phyloP scores from a whole-genome alignment of 164 flowering plant species.

The Cinnamomum chago region DNA sequence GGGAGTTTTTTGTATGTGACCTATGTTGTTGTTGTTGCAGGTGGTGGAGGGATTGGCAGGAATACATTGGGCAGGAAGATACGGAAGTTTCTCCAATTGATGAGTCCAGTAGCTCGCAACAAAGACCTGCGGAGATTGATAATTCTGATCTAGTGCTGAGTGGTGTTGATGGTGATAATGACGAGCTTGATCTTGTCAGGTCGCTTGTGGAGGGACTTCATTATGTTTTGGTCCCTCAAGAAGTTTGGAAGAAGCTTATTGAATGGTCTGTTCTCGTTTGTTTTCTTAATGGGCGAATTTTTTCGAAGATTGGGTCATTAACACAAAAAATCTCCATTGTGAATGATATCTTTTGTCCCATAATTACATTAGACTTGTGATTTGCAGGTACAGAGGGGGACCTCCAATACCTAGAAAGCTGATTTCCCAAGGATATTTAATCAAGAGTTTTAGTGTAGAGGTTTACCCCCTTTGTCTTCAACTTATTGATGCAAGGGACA shows the following conservation, averaged over 20 bases:
- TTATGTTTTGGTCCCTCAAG: constrained; percentile 63
- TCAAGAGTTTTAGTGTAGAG: constrained; percentile 55
- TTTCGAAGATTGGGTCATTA: no score
- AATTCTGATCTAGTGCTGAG: constrained; percentile 42
- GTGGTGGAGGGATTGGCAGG: constrained; percentile 81
- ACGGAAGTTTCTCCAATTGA: constrained; percentile 21
- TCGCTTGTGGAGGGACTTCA: constrained; percentile 53
- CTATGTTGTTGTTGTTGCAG: constrained; percentile 28
- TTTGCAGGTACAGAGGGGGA: constrained; percentile 86
- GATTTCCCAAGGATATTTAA: constrained; percentile 46
- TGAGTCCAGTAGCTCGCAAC: constrained; percentile 16
- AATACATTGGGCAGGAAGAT: constrained; percentile 39
- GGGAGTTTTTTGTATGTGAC: background rate
- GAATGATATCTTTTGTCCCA: background rate
- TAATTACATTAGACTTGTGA: background rate
- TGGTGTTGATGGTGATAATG: constrained; percentile 19
- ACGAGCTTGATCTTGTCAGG: constrained; percentile 38
- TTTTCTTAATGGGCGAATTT: background rate
- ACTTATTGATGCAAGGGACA: constrained; percentile 60
- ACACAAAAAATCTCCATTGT: background rate
- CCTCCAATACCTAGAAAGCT: constrained; percentile 76
- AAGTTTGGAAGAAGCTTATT: constrained; percentile 68
- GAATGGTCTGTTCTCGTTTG: constrained; percentile 28
- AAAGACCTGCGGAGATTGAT: constrained; percentile 70
- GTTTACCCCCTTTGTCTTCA: constrained; percentile 72